A percentile compares a stretch with the other conserved stretches of the same genome.
These are phyloP conservation scores for Leishmania martiniquensis DNA, from an alignment of 208 protist genomes.

Conservation along the genomic window DNA sequence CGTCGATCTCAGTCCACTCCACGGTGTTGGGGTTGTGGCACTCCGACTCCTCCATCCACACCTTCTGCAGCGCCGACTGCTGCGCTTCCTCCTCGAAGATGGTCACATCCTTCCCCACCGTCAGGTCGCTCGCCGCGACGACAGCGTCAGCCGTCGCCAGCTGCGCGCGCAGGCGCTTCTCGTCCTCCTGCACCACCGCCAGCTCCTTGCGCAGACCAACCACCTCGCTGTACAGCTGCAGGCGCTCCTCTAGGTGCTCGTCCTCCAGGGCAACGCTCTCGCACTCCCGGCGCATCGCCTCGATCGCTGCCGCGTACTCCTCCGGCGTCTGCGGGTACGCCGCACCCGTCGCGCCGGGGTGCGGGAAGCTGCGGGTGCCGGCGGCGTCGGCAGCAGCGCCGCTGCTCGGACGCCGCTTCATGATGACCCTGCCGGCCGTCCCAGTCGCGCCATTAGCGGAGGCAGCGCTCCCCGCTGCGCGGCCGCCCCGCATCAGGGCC, in stretches of 20 bases:
- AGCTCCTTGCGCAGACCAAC: conserved; percentile 70
- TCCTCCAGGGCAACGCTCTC: conserved; percentile 11
- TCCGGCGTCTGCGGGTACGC: neutral
- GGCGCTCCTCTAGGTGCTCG: conserved; percentile 44
- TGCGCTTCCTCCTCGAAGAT: conserved; percentile 71
- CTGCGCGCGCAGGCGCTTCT: conserved; percentile 52
- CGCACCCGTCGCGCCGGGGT: neutral
- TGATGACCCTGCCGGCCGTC: neutral
- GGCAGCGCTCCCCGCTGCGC: conserved; percentile 16
- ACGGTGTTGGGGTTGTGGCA: conserved; percentile 50
- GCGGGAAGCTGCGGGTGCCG: neutral
- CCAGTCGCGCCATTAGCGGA: conserved; percentile 8
- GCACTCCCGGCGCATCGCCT: conserved; percentile 17
- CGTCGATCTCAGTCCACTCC: conserved; percentile 53
- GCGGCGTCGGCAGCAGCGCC: neutral
- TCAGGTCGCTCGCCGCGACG: conserved; percentile 42
- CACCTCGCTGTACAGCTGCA: conserved; percentile 78
- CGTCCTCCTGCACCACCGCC: conserved; percentile 60
- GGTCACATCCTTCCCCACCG: conserved; percentile 45
- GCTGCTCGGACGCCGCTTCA: conserved; percentile 15
- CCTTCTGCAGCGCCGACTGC: conserved; percentile 55
- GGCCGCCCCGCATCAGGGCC: neutral
- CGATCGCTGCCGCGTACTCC: conserved; percentile 20
- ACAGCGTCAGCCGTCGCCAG: conserved; percentile 33
- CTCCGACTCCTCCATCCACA: conserved; percentile 57